Evolutionary conservation across 768 basidiomycete species (phyloP).

Genomic region (Russula earlei): DNA sequence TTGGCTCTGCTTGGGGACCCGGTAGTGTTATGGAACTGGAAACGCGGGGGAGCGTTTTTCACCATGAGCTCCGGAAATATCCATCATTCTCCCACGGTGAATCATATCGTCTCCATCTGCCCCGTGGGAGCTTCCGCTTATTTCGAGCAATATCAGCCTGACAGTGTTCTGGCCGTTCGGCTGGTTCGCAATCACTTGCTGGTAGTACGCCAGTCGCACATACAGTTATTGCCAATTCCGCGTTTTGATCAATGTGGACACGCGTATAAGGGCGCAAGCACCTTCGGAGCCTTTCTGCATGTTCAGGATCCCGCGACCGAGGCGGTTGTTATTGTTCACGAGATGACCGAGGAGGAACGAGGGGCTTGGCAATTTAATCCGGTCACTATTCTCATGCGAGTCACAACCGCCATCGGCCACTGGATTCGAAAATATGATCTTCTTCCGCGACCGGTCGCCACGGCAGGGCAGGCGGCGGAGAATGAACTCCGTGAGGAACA

Average conservation of each 20-base stretch:
- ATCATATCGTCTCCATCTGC: background rate
- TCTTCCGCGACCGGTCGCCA: conserved; percentile 20
- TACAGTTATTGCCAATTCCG: conserved; percentile 23
- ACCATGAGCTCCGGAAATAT: conserved; percentile 11
- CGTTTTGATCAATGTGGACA: conserved; percentile 11
- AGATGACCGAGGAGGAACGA: conserved; percentile 17
- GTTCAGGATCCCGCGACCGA: conserved; percentile 23
- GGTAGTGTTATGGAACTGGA: conserved; percentile 19
- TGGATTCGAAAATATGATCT: conserved; percentile 26
- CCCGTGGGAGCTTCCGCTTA: background rate
- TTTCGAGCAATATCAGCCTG: conserved; percentile 5
- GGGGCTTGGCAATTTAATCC: conserved; percentile 26
- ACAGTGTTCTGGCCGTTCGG: conserved; percentile 24
- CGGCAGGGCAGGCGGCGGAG: background rate
- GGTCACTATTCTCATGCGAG: conserved; percentile 27
- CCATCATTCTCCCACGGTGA: conserved; percentile 18
- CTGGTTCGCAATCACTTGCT: conserved; percentile 25
- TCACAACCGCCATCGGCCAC: conserved; percentile 21
- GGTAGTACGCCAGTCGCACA: conserved; percentile 23
- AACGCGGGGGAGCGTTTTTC: conserved; percentile 9
- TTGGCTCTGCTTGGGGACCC: conserved; percentile 18
- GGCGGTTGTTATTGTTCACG: conserved; percentile 24
- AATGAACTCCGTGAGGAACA: background rate
- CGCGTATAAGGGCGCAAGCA: conserved; percentile 1
- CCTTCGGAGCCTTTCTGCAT: conserved; percentile 16